These are phyloP conservation scores for Tetrahymena malaccensis DNA, from an alignment of 73 alveolate species.

Conservation along the genomic window DNA sequence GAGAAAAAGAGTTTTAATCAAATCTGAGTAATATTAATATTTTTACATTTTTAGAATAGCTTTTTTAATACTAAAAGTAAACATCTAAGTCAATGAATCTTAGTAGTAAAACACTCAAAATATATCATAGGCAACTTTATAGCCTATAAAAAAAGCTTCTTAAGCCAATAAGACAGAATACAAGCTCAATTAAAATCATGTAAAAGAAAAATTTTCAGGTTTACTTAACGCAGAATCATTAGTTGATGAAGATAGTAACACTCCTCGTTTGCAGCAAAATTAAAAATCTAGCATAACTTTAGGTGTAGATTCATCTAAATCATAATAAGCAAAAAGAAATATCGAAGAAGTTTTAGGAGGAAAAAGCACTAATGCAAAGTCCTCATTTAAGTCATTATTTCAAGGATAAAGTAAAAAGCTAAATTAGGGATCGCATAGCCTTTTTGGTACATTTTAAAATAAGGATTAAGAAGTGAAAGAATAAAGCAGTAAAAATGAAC, in stretches of 20 bases:
- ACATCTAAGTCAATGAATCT: neutral
- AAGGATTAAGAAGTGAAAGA: neutral
- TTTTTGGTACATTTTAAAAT: neutral
- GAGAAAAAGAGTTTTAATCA: neutral
- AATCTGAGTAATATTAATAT: neutral
- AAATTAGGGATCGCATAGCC: neutral
- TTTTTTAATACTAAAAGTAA: neutral
- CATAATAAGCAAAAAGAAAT: neutral
- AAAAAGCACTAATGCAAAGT: neutral
- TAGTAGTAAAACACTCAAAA: neutral
- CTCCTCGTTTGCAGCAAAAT: neutral
- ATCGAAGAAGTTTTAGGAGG: neutral
- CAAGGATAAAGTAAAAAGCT: neutral
- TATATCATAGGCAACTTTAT: neutral
- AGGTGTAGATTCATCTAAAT: neutral
- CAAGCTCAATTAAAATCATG: neutral
- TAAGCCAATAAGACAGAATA: neutral
- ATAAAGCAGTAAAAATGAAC: neutral
- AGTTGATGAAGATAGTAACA: neutral
- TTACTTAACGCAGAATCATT: neutral
- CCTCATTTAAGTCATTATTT: neutral
- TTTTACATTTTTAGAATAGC: neutral
- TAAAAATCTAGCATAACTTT: neutral
- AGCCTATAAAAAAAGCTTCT: neutral
- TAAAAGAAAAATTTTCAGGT: neutral